Evolutionary conservation across 805 yeast genomes (phyloP), one percentile per base, ranked within the genome.

Genomic region (Lachancea nothofagi): DNA sequence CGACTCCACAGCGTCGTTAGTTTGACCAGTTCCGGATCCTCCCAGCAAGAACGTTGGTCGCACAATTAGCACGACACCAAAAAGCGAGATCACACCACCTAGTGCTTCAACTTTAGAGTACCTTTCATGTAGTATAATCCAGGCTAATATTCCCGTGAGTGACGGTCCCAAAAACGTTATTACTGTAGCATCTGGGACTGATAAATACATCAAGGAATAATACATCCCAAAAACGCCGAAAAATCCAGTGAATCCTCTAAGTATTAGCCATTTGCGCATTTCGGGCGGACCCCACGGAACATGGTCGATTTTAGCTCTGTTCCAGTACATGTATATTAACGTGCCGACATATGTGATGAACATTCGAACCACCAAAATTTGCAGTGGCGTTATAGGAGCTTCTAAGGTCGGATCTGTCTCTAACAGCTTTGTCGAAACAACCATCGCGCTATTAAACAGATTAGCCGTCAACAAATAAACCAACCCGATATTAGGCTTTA

Each of bases 181-280:
- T 12, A 83, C 80, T 1, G 85, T 80, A 0, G 94, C 84, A 54
- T 88, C 96, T 8, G 89, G 79, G 5, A 88, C 71, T 36, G 85
- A 74, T 33, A 88, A 67, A 51, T 82, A 84, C 63, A 77, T 70
- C 47, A 88, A 64, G 1, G 95, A 77, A 55, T 70, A 84, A 59
- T 85, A 88, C 54, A 83, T 67, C 3, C 90, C 81, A 53, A 80
- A 80, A 5, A 87, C 94, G 3, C 95, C 95, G 42, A 82, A 57
- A 50, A 79, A 84, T 5, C 97, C 97, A 12, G 77, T 69, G 1
- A 71, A 35, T 0, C 96, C 96, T 44, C 96, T 67, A 4, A 74
- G 33, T 0, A 75, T 55, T 42, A 87, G 62, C 50, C 75, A 67
- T 36, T 58, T 52, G 10, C 95, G 65, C 27, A 77, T 55, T 2